A percentile compares a stretch with the other conserved stretches of the same genome.
phyloP scores from a whole-genome alignment of 345 rosid genomes.

The Schrenkiella parvula region DNA sequence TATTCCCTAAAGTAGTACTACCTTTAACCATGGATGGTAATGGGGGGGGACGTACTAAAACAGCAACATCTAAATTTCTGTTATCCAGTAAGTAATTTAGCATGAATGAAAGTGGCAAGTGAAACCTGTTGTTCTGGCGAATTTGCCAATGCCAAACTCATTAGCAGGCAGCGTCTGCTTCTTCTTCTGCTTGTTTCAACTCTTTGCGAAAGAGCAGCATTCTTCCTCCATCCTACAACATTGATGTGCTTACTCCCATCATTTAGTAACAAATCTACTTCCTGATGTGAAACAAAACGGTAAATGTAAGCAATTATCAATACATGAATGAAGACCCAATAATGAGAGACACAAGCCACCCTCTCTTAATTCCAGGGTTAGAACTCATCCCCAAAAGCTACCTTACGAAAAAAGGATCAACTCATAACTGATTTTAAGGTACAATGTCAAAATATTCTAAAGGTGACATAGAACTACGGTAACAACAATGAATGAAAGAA shows the following conservation, averaged over 20 bases:
- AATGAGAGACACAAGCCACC: constrained; percentile 12
- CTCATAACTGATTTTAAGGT: constrained; percentile 18
- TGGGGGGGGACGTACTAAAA: not conserved
- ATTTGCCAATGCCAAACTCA: constrained; percentile 94
- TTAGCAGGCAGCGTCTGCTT: constrained; percentile 84
- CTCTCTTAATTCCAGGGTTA: not conserved
- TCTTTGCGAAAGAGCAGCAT: constrained; percentile 67
- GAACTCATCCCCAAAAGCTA: not conserved
- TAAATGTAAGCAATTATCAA: constrained; percentile 18
- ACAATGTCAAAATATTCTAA: not conserved
- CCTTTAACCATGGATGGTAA: constrained; percentile 3
- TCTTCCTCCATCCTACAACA: constrained; percentile 89
- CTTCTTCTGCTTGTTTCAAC: constrained; percentile 95
- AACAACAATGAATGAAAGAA: constrained; percentile 22
- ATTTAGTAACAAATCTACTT: constrained; percentile 93
- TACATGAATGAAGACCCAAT: not conserved
- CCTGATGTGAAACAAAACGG: constrained; percentile 50
- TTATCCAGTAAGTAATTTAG: constrained; percentile 4
- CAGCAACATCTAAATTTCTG: constrained; percentile 2
- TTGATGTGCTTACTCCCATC: constrained; percentile 99
- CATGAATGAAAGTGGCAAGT: constrained; percentile 9
- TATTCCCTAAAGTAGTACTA: not conserved
- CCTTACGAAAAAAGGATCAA: not conserved
- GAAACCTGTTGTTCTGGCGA: constrained; percentile 79
- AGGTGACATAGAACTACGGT: constrained; percentile 6